Base-by-base conservation (phyloP, 108 stramenopile species). In the Discostella pseudostelligera region DNA sequence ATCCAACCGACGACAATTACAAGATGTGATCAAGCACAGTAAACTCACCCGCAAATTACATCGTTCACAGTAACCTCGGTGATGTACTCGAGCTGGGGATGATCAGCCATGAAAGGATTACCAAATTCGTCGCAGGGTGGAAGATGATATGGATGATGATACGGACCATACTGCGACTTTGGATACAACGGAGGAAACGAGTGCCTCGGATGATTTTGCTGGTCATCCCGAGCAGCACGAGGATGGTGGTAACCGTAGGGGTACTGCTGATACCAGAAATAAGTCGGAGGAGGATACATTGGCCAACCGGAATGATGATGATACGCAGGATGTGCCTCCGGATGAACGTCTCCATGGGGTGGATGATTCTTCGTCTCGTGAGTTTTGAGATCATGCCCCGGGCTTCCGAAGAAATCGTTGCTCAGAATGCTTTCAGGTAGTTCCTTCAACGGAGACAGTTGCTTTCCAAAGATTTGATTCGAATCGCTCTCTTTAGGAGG, bases 11-110 rank as follows among this genome's bases (percentile, higher is more conserved):
- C 6, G n/a, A 4, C 2, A 43, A 43, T n/a, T 43, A 7, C 42
- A 43, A 43, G 14, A n/a, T 43, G 9, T 35, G 29, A 16, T 29
- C 2, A 12, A 7, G 35, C 32, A 35, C 9, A 54, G 32, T 32
- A 54, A 54, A 54, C 53, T 54, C 53, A 54, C 53, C 75, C 75
- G 25, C 75, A 76, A 0, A 76, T 64, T 0, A 76, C 75, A 65
- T 76, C 75, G 50, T 64, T 64, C 4, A 64, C 57, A 24, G 62
- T 69, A 24, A 59, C 57, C 7, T 63, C 49, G n/a, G 39, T 50
- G 8, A 76, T 69, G 54, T 61, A 62, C n/a, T 60, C 42, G 40
- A 59, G 69, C 21, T 26, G 20, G 0, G 37, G 37, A 47, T 32
- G 8, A 25, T 9, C 32, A 39, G 40, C 8, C 17, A 37, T 40